Percentiles rank a stretch among this genome's conserved stretches.
phyloP scores from a whole-genome alignment of 2,329 filamentous ascomycete species.

The Colletotrichum plurivorum region DNA sequence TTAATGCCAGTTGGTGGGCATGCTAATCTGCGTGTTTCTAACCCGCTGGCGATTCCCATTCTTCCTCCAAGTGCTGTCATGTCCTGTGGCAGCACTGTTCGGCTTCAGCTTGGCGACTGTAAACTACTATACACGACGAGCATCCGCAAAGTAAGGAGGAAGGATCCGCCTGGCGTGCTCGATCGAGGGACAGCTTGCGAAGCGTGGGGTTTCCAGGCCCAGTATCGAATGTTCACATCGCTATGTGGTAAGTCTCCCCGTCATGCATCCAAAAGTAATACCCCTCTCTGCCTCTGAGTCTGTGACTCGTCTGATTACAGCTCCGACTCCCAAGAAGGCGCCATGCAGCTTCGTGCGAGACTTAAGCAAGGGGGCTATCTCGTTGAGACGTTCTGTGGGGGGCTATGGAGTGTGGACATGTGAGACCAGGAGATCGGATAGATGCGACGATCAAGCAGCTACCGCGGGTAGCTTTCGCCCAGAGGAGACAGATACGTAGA shows the following conservation, averaged over 20 bases:
- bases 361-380: not conserved
- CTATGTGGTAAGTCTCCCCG: not conserved
- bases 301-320: no score
- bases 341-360: not conserved
- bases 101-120: no score
- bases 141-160: not conserved
- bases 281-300: no score
- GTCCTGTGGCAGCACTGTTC: no score
- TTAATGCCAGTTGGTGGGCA: slow-evolving; percentile 2
- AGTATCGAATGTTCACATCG: not conserved
- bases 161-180: not conserved
- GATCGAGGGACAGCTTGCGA: slow-evolving; percentile 12
- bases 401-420: not conserved
- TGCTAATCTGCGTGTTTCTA: not conserved
- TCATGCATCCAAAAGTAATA: not conserved
- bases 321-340: no score
- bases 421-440: slow-evolving; percentile 19
- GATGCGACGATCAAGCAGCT: not conserved
- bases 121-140: not conserved
- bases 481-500: not conserved
- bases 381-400: not conserved
- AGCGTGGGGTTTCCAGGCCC: not conserved
- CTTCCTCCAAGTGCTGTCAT: not conserved
- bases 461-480: not conserved
- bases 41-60: not conserved